Conservation (phyloP, 441 rosid species). For the Populus hybrid region DNA sequence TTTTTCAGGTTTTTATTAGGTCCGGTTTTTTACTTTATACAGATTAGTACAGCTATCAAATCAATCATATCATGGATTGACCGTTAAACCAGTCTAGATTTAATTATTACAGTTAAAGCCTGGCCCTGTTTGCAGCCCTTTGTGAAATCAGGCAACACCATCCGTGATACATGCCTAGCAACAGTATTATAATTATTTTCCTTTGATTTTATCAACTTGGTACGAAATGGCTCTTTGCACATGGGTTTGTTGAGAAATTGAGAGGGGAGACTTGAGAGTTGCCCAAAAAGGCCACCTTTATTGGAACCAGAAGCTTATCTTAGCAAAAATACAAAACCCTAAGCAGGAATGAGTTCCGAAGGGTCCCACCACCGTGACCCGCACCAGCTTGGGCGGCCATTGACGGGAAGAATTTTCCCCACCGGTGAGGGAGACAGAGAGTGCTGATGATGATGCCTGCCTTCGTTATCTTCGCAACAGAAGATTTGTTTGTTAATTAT, state of each 20-base stretch:
- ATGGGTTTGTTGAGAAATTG: conserved; percentile 21
- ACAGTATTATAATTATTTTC: neutral
- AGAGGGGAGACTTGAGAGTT: conserved; percentile 6
- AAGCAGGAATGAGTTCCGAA: neutral
- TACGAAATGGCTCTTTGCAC: conserved; percentile 14
- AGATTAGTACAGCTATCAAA: too few relatives aligned
- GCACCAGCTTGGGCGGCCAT: too few relatives aligned
- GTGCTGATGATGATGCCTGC: neutral
- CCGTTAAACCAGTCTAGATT: too few relatives aligned
- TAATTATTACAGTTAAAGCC: neutral
- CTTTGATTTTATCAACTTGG: neutral
- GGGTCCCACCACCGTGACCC: conserved; percentile 8
- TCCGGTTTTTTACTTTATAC: too few relatives aligned
- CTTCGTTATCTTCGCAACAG: neutral
- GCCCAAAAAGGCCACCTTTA: neutral
- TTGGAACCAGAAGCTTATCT: conserved; percentile 13
- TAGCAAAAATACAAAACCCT: neutral
- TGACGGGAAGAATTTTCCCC: neutral
- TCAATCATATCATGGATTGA: too few relatives aligned
- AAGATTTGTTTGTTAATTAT: neutral
- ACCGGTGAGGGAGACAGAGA: neutral
- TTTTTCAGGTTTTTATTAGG: too few relatives aligned
- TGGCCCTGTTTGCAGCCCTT: neutral
- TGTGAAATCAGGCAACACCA: neutral
- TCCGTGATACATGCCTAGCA: neutral